phyloP scores from a whole-genome alignment of 164 flowering plant genomes.

The Vitis labrusca region DNA sequence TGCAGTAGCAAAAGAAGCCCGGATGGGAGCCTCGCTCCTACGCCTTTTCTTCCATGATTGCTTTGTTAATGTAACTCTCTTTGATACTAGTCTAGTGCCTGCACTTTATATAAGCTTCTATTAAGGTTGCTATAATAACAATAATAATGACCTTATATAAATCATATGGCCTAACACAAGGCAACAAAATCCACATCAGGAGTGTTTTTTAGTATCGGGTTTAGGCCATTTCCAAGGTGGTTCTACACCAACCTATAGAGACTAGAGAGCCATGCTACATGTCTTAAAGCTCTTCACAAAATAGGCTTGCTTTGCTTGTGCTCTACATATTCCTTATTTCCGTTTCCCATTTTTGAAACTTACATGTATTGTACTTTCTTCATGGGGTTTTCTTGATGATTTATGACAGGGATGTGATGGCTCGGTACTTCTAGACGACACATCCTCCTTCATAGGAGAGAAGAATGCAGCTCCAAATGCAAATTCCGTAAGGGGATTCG shows the following conservation, averaged over 20 bases:
- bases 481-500: conserved; percentile 55
- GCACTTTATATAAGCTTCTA: neutral
- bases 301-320: too few species aligned
- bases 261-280: too few species aligned
- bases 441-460: conserved; percentile 59
- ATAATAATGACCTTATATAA: too few species aligned
- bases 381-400: neutral
- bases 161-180: too few species aligned
- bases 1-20: conserved; percentile 52
- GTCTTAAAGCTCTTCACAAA: too few species aligned
- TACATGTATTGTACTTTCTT: neutral
- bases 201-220: too few species aligned
- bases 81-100: neutral
- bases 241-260: too few species aligned
- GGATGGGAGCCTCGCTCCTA: conserved; percentile 84
- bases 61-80: conserved; percentile 69
- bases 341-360: too few species aligned
- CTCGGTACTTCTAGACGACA: conserved; percentile 63
- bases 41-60: conserved; percentile 83
- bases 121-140: too few species aligned
- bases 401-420: conserved; percentile 69
- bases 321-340: too few species aligned
- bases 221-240: too few species aligned
- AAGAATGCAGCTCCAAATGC: conserved; percentile 56
- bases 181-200: too few species aligned